These are phyloP conservation scores for Pontederia paniculata DNA, from an alignment of 176 grass and related monocot species.

Conservation along the genomic window DNA sequence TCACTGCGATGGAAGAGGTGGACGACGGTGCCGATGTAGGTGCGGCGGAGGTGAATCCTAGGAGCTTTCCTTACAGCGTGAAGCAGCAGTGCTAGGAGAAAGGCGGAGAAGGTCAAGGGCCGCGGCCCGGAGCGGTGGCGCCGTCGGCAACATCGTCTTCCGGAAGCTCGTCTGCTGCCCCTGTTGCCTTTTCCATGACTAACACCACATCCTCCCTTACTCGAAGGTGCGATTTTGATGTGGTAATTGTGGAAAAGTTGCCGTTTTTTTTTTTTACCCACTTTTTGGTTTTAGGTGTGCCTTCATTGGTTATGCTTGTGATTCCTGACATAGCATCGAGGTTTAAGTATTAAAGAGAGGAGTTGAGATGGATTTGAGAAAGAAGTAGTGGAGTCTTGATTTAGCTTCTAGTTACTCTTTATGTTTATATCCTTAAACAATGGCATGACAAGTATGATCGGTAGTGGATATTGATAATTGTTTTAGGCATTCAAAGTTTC, in stretches of 20 bases:
- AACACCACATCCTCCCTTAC: constrained; percentile 84
- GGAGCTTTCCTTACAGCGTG: constrained; percentile 69
- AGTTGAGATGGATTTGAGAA: too few species aligned
- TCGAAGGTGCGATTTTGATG: constrained; percentile 50
- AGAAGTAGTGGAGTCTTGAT: too few species aligned
- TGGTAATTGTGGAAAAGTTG: neutral
- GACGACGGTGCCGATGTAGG: constrained; percentile 20
- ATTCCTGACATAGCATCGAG: too few species aligned
- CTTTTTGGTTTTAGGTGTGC: neutral
- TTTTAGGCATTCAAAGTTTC: too few species aligned
- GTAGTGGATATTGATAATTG: too few species aligned
- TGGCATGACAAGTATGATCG: too few species aligned
- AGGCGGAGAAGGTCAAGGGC: constrained; percentile 64
- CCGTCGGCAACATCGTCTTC: constrained; percentile 88
- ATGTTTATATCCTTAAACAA: too few species aligned
- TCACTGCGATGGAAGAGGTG: constrained; percentile 4
- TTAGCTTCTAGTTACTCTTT: too few species aligned
- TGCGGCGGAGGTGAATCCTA: constrained; percentile 28
- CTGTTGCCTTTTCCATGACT: constrained; percentile 97
- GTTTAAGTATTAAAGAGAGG: too few species aligned
- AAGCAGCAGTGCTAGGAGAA: constrained; percentile 97
- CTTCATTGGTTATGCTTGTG: neutral
- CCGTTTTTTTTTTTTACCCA: constrained; percentile 9
- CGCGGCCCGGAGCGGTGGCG: constrained; percentile 84
- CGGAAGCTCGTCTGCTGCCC: constrained; percentile 93